These are phyloP conservation scores for maize (Zea mays) DNA, from an alignment of 176 grass and related monocot genomes.

Conservation along the genomic window DNA sequence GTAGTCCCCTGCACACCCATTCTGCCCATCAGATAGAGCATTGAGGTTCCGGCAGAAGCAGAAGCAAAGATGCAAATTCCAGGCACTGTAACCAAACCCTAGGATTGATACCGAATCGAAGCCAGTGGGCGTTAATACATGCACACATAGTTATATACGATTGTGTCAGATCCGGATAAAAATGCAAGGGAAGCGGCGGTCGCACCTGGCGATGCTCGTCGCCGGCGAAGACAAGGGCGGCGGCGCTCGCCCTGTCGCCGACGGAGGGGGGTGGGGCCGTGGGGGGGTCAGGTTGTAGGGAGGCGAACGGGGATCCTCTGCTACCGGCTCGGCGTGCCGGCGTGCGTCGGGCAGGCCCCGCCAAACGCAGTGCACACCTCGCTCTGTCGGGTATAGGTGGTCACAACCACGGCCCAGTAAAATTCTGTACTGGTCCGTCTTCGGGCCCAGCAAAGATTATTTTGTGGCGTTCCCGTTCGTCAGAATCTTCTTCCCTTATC, in stretches of 20 bases:
- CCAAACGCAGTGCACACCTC: too few relatives aligned
- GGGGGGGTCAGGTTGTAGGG: neutral
- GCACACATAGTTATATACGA: too few relatives aligned
- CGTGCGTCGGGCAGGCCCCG: too few relatives aligned
- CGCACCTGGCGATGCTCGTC: neutral
- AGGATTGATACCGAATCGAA: too few relatives aligned
- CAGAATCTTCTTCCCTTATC: neutral
- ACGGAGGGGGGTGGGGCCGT: neutral
- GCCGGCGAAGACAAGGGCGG: neutral
- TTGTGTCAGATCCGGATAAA: too few relatives aligned
- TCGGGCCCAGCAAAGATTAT: neutral
- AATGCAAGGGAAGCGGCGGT: neutral
- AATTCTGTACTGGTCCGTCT: too few relatives aligned
- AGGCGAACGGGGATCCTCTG: neutral
- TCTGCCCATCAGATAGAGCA: too few relatives aligned
- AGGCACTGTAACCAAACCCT: too few relatives aligned
- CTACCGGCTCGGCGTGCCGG: neutral
- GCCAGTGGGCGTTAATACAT: too few relatives aligned
- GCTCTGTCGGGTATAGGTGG: neutral
- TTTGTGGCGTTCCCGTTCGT: neutral
- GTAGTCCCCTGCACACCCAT: too few relatives aligned
- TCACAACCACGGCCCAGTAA: neutral
- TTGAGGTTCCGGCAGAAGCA: too few relatives aligned
- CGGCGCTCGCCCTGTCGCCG: neutral
- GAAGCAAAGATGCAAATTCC: too few relatives aligned